These are phyloP conservation scores for Plasmodium coatneyi DNA, from an alignment of 169 alveolate species.

Conservation along the genomic window DNA sequence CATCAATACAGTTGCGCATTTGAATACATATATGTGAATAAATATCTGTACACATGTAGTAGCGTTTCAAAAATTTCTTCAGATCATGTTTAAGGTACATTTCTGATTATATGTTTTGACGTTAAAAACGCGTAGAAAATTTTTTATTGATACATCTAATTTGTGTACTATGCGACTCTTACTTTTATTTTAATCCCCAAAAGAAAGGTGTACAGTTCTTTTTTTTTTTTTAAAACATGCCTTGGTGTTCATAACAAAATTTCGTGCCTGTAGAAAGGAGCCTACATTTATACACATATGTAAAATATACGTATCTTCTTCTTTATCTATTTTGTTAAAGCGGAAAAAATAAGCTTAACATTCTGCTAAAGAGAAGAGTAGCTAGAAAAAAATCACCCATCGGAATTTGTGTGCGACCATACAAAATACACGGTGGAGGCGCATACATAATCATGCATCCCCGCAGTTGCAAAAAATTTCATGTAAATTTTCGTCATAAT, in stretches of 20 bases:
- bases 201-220: not conserved
- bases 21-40: not conserved
- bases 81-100: not conserved
- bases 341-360: not conserved
- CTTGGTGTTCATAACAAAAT: not conserved
- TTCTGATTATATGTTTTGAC: not conserved
- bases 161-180: not conserved
- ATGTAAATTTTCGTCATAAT: conserved; percentile 17
- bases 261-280: not conserved
- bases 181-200: not conserved
- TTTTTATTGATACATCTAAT: not conserved
- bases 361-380: not conserved
- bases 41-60: not conserved
- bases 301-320: not conserved
- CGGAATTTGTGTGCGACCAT: not conserved
- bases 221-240: not conserved
- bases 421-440: not conserved
- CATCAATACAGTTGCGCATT: not conserved
- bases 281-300: not conserved
- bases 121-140: not conserved
- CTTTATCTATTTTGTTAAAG: not conserved
- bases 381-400: not conserved
- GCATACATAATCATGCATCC: not conserved
- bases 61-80: not conserved
- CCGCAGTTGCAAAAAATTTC: not conserved